These are phyloP conservation scores for Plantago rigida DNA, from an alignment of 305 asterid species.

Conservation along the genomic window DNA sequence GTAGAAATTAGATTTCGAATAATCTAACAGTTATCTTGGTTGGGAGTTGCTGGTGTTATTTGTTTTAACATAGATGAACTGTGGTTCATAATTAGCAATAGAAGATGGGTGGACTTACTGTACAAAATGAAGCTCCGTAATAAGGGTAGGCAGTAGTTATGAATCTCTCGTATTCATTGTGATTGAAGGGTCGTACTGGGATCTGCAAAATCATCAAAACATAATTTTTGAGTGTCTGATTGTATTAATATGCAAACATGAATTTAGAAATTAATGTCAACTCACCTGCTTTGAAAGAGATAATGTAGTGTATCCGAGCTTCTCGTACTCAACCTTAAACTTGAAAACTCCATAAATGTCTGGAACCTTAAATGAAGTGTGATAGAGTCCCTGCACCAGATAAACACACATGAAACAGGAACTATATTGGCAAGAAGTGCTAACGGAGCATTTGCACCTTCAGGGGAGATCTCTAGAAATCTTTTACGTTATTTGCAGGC, in stretches of 20 bases:
- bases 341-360: slow-evolving; percentile 87
- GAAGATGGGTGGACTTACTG: slow-evolving; percentile 30
- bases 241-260: neutral
- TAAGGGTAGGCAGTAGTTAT: slow-evolving; percentile 61
- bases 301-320: slow-evolving; percentile 60
- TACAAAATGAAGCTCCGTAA: slow-evolving; percentile 70
- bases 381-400: slow-evolving; percentile 49
- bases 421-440: neutral
- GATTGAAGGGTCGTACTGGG: slow-evolving; percentile 74
- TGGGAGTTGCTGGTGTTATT: neutral
- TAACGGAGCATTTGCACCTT: too few species aligned
- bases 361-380: slow-evolving; percentile 70
- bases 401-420: slow-evolving; percentile 20
- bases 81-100: neutral
- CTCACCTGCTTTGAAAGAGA: slow-evolving; percentile 65
- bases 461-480: too few species aligned
- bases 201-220: slow-evolving; percentile 37
- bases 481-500: too few species aligned
- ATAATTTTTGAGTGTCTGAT: neutral
- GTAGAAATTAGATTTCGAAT: neutral
- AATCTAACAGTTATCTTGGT: neutral
- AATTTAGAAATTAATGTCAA: neutral
- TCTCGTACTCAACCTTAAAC: slow-evolving; percentile 69
- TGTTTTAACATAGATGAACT: neutral
- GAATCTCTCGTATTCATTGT: slow-evolving; percentile 68